These are phyloP conservation scores for Fusarium nelsonii DNA, from an alignment of 2,329 filamentous ascomycete species.

Conservation along the genomic window DNA sequence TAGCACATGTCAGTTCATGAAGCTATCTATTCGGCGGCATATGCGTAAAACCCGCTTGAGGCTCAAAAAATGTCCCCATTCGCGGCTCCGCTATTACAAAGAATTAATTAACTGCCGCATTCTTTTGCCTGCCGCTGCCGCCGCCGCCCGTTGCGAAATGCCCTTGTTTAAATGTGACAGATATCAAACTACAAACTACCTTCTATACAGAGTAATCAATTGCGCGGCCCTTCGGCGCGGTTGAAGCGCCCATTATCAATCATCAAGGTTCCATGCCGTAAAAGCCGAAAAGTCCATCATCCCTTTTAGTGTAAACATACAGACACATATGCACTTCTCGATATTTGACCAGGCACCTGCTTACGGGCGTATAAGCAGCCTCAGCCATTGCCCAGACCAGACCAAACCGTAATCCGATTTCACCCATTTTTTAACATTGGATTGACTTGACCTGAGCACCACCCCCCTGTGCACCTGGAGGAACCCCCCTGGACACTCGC, in stretches of 20 bases:
- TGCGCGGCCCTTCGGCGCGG: constrained; percentile 21
- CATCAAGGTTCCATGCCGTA: constrained; percentile 15
- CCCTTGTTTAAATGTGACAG: constrained; percentile 6
- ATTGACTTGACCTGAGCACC: too few relatives aligned
- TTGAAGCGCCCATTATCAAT: constrained; percentile 4
- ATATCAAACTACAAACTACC: neutral
- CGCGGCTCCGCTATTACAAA: constrained; percentile 24
- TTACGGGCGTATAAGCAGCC: constrained; percentile 17
- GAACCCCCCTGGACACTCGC: constrained; percentile 1
- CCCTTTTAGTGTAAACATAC: neutral
- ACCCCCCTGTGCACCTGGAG: constrained; percentile 5
- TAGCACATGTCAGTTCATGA: neutral
- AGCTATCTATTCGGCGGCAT: constrained; percentile 10
- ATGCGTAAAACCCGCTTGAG: constrained; percentile 27
- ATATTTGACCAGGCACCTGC: constrained; percentile 20
- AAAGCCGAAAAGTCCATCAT: constrained; percentile 27
- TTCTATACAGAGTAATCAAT: neutral
- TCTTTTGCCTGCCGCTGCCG: constrained; percentile 8
- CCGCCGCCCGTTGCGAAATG: constrained; percentile 26
- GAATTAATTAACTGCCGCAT: neutral
- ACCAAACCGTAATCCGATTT: constrained; percentile 1
- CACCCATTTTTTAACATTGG: constrained; percentile 1
- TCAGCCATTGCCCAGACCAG: constrained; percentile 13
- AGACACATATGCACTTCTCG: constrained; percentile 5
- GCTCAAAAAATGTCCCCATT: constrained; percentile 18